Percentiles rank a stretch among this genome's conserved stretches.
Evolutionary conservation across 352 stramenopile species (phyloP).

Genomic region (Globisporangium polare): DNA sequence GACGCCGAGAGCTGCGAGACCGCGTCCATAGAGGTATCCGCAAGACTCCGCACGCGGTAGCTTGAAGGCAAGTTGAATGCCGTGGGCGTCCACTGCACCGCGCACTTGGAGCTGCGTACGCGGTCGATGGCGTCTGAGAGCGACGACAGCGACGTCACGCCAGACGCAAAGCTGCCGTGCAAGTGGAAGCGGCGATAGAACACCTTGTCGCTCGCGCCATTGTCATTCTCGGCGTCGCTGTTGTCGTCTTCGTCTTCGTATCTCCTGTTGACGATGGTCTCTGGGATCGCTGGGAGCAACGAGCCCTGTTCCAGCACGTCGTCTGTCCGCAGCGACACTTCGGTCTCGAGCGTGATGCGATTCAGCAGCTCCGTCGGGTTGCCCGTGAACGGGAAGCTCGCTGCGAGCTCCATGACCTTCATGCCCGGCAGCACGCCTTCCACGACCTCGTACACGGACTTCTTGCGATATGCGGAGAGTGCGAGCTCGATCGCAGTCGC

Average conservation of each 20-base stretch:
- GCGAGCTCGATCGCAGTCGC: constrained; percentile 52
- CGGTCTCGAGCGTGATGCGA: constrained; percentile 17
- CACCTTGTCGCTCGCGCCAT: constrained; percentile 16
- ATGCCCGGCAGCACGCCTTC: constrained; percentile 45
- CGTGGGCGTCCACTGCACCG: constrained; percentile 36
- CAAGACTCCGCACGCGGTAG: constrained; percentile 15
- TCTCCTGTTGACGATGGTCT: not conserved
- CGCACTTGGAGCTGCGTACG: constrained; percentile 23
- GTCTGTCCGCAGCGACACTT: constrained; percentile 4
- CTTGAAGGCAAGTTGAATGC: constrained; percentile 4
- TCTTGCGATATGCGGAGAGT: constrained; percentile 32
- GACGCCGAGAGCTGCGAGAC: constrained; percentile 48
- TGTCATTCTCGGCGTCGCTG: not conserved
- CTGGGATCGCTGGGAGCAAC: constrained; percentile 31
- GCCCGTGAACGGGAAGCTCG: constrained; percentile 30
- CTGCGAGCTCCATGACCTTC: constrained; percentile 54
- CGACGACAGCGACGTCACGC: constrained; percentile 19
- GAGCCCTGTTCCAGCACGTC: constrained; percentile 25
- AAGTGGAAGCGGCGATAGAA: constrained; percentile 49
- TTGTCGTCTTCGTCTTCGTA: constrained; percentile 15
- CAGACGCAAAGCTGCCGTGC: constrained; percentile 33
- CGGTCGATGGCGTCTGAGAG: constrained; percentile 23
- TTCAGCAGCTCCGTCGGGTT: constrained; percentile 34
- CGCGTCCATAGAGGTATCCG: constrained; percentile 27
- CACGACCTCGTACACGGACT: constrained; percentile 36